Percentiles rank a stretch among this genome's conserved stretches.
phyloP scores from a whole-genome alignment of 345 rosid species.

The Populus tremula region DNA sequence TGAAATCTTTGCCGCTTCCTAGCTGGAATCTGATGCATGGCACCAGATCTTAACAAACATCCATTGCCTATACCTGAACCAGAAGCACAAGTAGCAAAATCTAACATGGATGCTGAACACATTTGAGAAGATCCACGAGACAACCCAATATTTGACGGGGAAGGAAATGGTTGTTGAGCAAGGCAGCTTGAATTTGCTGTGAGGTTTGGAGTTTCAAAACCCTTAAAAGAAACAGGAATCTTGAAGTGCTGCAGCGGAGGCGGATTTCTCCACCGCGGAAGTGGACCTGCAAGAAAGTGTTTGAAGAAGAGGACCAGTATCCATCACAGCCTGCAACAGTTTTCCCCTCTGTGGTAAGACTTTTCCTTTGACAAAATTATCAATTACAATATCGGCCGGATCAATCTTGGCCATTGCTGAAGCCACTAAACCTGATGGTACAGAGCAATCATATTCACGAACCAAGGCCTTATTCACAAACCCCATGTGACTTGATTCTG shows the following conservation, averaged over 20 bases:
- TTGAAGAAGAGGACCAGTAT: conserved; percentile 76
- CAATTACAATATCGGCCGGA: conserved; percentile 40
- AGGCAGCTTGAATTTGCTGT: conserved; percentile 9
- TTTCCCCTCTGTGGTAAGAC: conserved; percentile 65
- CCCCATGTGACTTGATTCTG: conserved; percentile 34
- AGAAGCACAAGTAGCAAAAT: conserved; percentile 35
- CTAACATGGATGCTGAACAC: conserved; percentile 57
- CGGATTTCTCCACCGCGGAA: conserved; percentile 95
- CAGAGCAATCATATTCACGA: conserved; percentile 20
- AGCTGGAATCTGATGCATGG: conserved; percentile 26
- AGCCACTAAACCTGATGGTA: conserved; percentile 13
- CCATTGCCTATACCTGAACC: conserved; percentile 28
- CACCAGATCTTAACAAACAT: conserved; percentile 24
- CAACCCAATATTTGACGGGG: conserved; percentile 18
- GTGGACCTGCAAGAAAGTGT: conserved; percentile 85
- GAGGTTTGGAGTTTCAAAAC: conserved; percentile 18
- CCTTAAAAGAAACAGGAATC: conserved; percentile 49
- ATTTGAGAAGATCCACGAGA: conserved; percentile 31
- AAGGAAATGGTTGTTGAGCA: conserved; percentile 15
- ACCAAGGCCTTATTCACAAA: conserved; percentile 25
- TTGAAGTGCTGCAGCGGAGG: conserved; percentile 65
- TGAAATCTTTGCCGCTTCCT: conserved; percentile 63
- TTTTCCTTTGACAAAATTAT: conserved; percentile 51
- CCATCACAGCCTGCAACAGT: conserved; percentile 64
- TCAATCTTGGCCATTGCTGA: conserved; percentile 35